A percentile compares a stretch with the other conserved stretches of the same genome.
Evolutionary conservation across 2,329 filamentous ascomycete species (phyloP).

Genomic region (Penicillium sumatraense): DNA sequence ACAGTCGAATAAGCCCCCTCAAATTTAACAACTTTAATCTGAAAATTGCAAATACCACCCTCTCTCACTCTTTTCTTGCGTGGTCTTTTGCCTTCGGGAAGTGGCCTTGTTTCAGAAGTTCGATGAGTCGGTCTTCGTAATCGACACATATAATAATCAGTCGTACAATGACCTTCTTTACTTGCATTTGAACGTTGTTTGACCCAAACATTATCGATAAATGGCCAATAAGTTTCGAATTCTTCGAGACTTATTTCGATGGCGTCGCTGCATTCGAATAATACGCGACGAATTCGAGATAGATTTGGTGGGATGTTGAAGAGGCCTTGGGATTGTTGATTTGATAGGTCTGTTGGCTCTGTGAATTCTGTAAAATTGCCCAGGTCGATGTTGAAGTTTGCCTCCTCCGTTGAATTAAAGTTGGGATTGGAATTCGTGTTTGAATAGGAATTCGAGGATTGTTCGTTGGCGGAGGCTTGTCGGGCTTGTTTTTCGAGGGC

Average conservation of each 20-base stretch:
- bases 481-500: conserved; percentile 24
- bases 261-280: conserved; percentile 52
- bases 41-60: conserved; percentile 52
- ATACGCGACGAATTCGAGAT: conserved; percentile 45
- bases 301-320: conserved; percentile 51
- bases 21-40: conserved; percentile 52
- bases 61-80: conserved; percentile 51
- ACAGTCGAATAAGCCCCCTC: conserved; percentile 49
- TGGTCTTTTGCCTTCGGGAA: conserved; percentile 51
- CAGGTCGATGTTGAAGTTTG: no score
- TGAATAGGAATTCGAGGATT: not conserved
- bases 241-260: conserved; percentile 52
- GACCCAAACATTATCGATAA: conserved; percentile 57
- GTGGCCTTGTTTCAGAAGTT: conserved; percentile 44
- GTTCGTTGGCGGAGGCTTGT: conserved; percentile 10
- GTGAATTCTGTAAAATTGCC: no score
- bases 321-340: no score
- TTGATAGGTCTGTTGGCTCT: no score
- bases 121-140: conserved; percentile 46
- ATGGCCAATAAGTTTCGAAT: conserved; percentile 54
- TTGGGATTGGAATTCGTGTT: no score
- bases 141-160: conserved; percentile 55
- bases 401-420: no score
- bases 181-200: conserved; percentile 49
- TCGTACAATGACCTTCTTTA: conserved; percentile 47